Evolutionary conservation across 2,329 filamentous ascomycete genomes (phyloP), one percentile per base, ranked within the genome.

Genomic region (Lasiodiplodia hormozganensis): DNA sequence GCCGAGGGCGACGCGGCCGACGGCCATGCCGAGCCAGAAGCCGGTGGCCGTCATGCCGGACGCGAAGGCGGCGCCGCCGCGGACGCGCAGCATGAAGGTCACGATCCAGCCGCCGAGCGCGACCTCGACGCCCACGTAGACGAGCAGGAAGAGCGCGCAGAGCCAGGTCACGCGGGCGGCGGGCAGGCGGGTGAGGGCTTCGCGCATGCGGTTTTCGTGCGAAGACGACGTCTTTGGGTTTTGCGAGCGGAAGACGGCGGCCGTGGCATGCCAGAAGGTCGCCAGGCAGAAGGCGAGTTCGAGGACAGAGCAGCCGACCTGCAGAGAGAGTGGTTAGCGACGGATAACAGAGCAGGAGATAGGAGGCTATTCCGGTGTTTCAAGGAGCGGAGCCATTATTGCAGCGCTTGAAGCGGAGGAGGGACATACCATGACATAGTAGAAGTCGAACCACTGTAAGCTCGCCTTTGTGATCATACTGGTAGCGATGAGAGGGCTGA

Each of bases 1-100:
- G 0, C 92, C 92, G 18, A 96, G 79, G 0, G 89, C 77, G 2
- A 96, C 82, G 1, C 93, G 84, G 0, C 93, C 93, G 0, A 93
- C 78, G 0, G 92, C 94, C 71, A 96, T 85, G 0, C 93, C 93
- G 53, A 93, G 85, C 93, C 93, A 97, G 80, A 95, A 96, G 0
- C 92, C 90, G 0, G 92, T 95, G 0, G 89, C 90, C 0, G 88
- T 89, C 81, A 96, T 88, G 2, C 93, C 93, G 40, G 90, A 89
- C 2, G 89, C 85, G 74, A 96, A 95, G 0, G 88, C 82, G 28
- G 83, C 85, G 3, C 89, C 92, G 47, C 90, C 78, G 16, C 94
- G 87, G 28, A 94, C 89, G 23, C 87, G 83, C n/a, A 94, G 88
- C 92, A 97, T 96, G 76, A 97, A 96, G 0, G 90, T 90, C 60